Evolutionary conservation across 108 stramenopile genomes (phyloP), one percentile per base, ranked within the genome.

Genomic region (Cylindrotheca fusiformis): DNA sequence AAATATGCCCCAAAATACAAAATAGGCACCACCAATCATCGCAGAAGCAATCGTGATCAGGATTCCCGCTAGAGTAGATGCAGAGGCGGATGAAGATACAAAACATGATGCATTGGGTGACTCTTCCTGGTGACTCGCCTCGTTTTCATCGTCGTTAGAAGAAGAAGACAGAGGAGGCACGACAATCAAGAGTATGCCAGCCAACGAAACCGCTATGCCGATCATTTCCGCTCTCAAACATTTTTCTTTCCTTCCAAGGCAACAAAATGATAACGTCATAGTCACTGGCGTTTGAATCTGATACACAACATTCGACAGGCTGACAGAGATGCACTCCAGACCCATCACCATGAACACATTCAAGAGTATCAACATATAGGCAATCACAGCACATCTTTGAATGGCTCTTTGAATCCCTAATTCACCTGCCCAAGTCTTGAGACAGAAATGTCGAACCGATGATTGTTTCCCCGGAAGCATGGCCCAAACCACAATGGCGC

Each of bases 271-370:
- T 18, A 72, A 46, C 19, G 8, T 28, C 26, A 72, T 4, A 2
- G 64, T 65, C 8, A 72, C 18, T 2, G 41, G 20, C 5, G 64
- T 63, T 59, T 72, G 71, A 2, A 72, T 22, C 31, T 72, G 71
- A 58, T 65, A 72, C 31, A 72, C 28, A 1, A 55, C 71, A 59
- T 72, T 72, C 21, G 71, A 72, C 24, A 72, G 52, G 49, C 60
- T 65, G 56, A 72, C 64, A 6, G 71, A 72, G 44, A 72, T 60
- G 28, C 61, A 65, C 12, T 49, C 51, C 61, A 72, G 26, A 1
- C 71, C 71, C 24, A 65, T 5, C 4, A 72, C 32, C 50, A 52
- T 52, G 12, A 65, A 44, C 2, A 72, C 28, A 27, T 72, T 72
- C 48, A 72, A 33, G n/a, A 30, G 10, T 18, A 46, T 55, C 26